Percentiles rank a stretch among this genome's conserved stretches.
Conservation (phyloP, 768 basidiomycete genomes). For the Fibroporia radiculosa region DNA sequence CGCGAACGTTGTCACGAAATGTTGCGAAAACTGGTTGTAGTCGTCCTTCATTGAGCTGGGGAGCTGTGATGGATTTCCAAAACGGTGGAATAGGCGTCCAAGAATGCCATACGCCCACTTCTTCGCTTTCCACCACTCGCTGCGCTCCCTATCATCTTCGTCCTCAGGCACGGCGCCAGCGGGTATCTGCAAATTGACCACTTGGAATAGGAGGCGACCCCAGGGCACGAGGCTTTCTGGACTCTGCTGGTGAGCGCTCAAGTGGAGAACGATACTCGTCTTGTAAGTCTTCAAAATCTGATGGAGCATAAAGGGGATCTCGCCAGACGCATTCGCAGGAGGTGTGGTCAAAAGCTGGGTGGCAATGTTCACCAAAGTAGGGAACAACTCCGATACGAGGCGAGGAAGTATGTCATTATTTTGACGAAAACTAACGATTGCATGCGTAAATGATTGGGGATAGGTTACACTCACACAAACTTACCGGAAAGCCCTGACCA, state of each 20-base stretch:
- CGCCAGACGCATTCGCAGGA: conserved; percentile 49
- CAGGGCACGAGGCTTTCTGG: conserved; percentile 76
- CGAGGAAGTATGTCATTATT: conserved; percentile 48
- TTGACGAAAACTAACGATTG: conserved; percentile 55
- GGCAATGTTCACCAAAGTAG: conserved; percentile 69
- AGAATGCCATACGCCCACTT: conserved; percentile 89
- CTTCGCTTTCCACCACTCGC: conserved; percentile 88
- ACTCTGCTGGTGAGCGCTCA: conserved; percentile 69
- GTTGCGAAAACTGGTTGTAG: conserved; percentile 65
- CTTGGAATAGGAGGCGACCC: conserved; percentile 75
- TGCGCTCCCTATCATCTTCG: conserved; percentile 67
- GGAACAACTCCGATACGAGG: conserved; percentile 61
- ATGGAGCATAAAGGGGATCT: conserved; percentile 79
- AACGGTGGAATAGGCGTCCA: conserved; percentile 76
- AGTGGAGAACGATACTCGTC: conserved; percentile 66
- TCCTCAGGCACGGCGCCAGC: conserved; percentile 58
- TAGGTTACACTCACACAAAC: conserved; percentile 13
- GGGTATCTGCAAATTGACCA: conserved; percentile 68
- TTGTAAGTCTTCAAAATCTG: conserved; percentile 85
- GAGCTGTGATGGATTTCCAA: conserved; percentile 83
- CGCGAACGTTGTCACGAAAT: conserved; percentile 72
- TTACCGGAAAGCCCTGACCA: conserved; percentile 69
- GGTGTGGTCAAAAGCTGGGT: conserved; percentile 57
- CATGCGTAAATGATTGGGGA: neutral
- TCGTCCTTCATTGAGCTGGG: conserved; percentile 63